Conservation (phyloP, 2,329 filamentous ascomycete genomes). For the Aureobasidium sp. region DNA sequence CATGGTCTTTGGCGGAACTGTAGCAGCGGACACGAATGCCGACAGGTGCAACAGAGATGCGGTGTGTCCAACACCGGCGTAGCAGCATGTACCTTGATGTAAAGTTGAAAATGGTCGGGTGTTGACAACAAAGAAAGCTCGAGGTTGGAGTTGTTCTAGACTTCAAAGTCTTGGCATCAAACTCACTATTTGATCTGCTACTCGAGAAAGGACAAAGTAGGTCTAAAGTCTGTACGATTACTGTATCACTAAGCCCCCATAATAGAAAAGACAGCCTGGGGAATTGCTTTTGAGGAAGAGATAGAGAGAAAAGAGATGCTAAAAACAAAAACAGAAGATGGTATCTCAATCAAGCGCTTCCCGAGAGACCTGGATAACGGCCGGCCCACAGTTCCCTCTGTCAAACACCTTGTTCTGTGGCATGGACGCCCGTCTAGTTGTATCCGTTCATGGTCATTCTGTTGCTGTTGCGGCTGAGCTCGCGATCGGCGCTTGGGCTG, state of each 20-base stretch:
- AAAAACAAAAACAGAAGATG: conserved; percentile 14
- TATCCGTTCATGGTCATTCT: conserved; percentile 99
- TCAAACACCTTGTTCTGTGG: conserved; percentile 2
- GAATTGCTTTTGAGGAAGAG: conserved; percentile 7
- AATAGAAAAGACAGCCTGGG: neutral
- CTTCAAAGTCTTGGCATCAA: conserved; percentile 9
- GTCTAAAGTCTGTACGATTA: neutral
- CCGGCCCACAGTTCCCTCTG: conserved; percentile 8
- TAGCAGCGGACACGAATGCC: conserved; percentile 4
- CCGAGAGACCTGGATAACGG: conserved; percentile 7
- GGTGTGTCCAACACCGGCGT: conserved; percentile 8
- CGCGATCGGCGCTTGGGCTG: conserved; percentile 86
- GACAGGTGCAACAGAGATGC: neutral
- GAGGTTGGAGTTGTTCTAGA: neutral
- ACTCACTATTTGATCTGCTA: neutral
- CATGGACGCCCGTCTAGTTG: conserved; percentile 32
- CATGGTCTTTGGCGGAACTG: neutral
- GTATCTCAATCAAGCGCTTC: conserved; percentile 11
- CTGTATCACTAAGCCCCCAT: neutral
- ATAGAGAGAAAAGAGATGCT: neutral
- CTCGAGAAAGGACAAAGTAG: neutral
- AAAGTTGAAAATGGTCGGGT: neutral
- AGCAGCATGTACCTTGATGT: conserved; percentile 7
- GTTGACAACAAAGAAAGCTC: neutral
- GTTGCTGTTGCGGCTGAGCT: conserved; percentile 94